Evolutionary conservation across 495 filamentous ascomycete species (phyloP).

Genomic region (Aspergillus baeticus): DNA sequence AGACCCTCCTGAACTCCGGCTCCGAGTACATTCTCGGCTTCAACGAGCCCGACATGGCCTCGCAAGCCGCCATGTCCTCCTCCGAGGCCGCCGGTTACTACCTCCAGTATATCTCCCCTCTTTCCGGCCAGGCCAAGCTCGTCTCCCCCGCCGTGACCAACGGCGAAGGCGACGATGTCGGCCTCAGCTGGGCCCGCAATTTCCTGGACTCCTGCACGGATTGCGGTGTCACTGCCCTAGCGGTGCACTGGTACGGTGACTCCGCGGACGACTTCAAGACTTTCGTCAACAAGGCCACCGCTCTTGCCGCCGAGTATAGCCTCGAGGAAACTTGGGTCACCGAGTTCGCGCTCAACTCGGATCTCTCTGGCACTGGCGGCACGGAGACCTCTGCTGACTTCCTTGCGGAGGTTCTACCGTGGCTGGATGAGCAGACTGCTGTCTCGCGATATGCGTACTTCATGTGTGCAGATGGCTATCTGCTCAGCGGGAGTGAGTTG

Average conservation of each 20-base stretch:
- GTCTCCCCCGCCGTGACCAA: constrained; percentile 78
- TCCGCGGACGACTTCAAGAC: constrained; percentile 52
- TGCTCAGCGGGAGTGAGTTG: constrained; percentile 22
- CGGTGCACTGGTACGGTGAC: constrained; percentile 70
- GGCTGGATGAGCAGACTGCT: constrained; percentile 62
- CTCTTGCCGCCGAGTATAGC: constrained; percentile 38
- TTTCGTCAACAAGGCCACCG: constrained; percentile 54
- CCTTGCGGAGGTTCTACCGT: constrained; percentile 54
- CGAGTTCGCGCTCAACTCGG: constrained; percentile 61
- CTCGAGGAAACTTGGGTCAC: constrained; percentile 73
- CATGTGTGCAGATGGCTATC: constrained; percentile 51
- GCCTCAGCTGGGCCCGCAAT: constrained; percentile 59
- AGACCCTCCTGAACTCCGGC: constrained; percentile 58
- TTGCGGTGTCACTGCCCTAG: constrained; percentile 65
- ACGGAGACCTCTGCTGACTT: constrained; percentile 51
- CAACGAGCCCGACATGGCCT: constrained; percentile 79
- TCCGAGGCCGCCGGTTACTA: constrained; percentile 59
- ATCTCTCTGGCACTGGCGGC: constrained; percentile 37
- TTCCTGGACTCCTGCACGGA: constrained; percentile 59
- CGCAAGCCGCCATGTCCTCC: constrained; percentile 66
- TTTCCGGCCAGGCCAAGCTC: constrained; percentile 61
- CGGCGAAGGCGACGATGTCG: constrained; percentile 47
- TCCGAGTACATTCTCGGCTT: constrained; percentile 67
- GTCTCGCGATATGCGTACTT: constrained; percentile 83
- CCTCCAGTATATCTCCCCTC: constrained; percentile 68